Evolutionary conservation across 2,329 filamentous ascomycete species (phyloP), one percentile per base, ranked within the genome.

Genomic region (Bipolaris gigantea): DNA sequence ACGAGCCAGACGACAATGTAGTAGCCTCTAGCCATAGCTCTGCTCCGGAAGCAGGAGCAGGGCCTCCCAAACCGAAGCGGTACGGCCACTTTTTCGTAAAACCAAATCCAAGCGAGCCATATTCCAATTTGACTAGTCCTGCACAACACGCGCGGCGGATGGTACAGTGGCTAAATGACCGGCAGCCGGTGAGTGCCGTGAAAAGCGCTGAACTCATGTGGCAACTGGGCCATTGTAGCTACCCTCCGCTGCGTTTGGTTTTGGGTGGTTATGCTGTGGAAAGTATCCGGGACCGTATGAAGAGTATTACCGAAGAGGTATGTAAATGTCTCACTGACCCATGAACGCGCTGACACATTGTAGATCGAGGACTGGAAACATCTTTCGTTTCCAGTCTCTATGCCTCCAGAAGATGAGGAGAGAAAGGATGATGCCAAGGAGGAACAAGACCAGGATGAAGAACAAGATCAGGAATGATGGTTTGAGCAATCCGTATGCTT

Each of bases 51-150:
- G 70, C 63, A 57, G 72, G 62, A 54, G 64, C 56, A 15, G 70
- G 67, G 0, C 69, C 70, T 1, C 70, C 69, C 6, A 73, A 69
- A 13, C 80, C 93, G 41, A 90, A 90, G 13, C 87, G 89, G 1
- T 97, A 92, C 82, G 91, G 92, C 0, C 92, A 97, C 73, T 97
- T 97, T 73, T 81, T 93, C 41, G 89, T 97, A 66, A 96, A 96
- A 68, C 86, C 88, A 2, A 85, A 90, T 2, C 92, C 70, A 9
- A 73, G 89, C 69, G 87, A 90, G 65, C 86, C 90, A 0, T 99
- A 99, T 71, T 83, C 86, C 5, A 84, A 85, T 18, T 79, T 88
- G 0, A 90, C 89, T 2, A 88, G 89, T 10, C 94, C 94, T 0
- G 90, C 94, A 1, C 83, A 92, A 3, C 94, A 99, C 76, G 91